Base-by-base conservation (phyloP, 202 grass and related monocot genomes). In the Schoenoplectus tabernaemontani region DNA sequence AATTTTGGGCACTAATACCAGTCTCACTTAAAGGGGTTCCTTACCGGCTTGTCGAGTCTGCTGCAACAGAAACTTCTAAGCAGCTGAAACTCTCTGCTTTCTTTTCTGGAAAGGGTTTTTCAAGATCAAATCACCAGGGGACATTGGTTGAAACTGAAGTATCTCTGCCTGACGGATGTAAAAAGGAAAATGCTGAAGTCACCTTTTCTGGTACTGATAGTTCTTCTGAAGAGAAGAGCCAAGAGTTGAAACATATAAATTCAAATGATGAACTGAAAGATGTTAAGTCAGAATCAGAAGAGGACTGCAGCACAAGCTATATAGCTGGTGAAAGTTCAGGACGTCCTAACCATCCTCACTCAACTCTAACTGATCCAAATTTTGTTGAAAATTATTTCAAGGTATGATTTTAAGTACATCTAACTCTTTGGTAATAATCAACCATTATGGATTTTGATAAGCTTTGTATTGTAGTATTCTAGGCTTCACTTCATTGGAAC, bases 341-440 rank as follows among this genome's bases (percentile, higher is more conserved):
- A 32, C 71, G 50, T 82, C 57, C 43, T 60, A 86, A 80, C 75
- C 82, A 38, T 20, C 41, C 84, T 84, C 94, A 93, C 82, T 97
- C 94, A 76, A 93, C 87, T 69, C 81, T 93, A 10, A 92, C 87
- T 68, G 91, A 97, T 87, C 89, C 87, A 70, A 90, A 93, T 84
- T 97, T 97, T 87, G 94, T 97, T 39, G 94, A 97, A 75, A 97
- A 97, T 72, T 97, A 97, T 87, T 97, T 97, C 68, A 97, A 90
- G 87, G 94, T 78, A 86, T 63, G 78, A 80, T 69, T 75, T 82
- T 58, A 87, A 79, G 58, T 37, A 79, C 32, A 33, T 48, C 1
- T 56, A 79, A 83, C 1, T 59, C 42, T 54, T 74, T 72, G 32
- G 47, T 74, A 23, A 42, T 15, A 64, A 17, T 17, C 46, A 42